Percentiles rank a stretch among this genome's conserved stretches.
phyloP scores from a whole-genome alignment of 1,139 yeast species.

The Zygoascus hellenicus region DNA sequence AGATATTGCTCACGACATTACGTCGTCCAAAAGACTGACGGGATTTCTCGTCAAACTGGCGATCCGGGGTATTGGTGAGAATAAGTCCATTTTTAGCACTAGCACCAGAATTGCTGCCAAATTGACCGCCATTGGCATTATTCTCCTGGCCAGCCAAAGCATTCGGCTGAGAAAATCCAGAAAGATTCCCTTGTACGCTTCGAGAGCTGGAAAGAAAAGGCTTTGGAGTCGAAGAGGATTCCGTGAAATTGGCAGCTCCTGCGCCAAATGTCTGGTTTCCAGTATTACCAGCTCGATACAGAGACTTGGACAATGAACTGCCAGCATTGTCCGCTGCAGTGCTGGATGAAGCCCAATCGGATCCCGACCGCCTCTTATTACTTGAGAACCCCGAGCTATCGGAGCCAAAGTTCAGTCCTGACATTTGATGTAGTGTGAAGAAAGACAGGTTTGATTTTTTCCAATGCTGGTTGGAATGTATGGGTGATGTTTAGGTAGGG shows the following conservation, averaged over 20 bases:
- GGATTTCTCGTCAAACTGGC: slow-evolving; percentile 2
- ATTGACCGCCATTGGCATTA: not conserved
- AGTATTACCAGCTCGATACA: too few relatives aligned
- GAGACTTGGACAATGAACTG: too few relatives aligned
- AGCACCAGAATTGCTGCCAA: not conserved
- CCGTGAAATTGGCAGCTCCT: too few relatives aligned
- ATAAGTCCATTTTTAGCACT: slow-evolving; percentile 1
- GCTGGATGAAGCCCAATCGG: slow-evolving; percentile 2
- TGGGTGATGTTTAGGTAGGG: too few relatives aligned
- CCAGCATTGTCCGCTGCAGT: not conserved
- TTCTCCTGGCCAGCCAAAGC: not conserved
- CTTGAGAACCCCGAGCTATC: slow-evolving; percentile 2
- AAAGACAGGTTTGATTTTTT: too few relatives aligned
- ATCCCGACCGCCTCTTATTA: slow-evolving; percentile 2
- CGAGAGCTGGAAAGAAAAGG: too few relatives aligned
- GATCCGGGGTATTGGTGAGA: slow-evolving; percentile 8
- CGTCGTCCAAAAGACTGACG: slow-evolving; percentile 1
- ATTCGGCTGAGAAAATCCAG: slow-evolving; percentile 1
- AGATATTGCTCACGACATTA: slow-evolving; percentile 4
- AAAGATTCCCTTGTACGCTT: not conserved
- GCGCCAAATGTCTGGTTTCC: too few relatives aligned
- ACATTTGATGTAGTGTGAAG: too few relatives aligned
- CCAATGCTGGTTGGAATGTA: too few relatives aligned
- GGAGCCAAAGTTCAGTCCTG: not conserved
- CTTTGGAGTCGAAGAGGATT: too few relatives aligned